A percentile compares a stretch with the other conserved stretches of the same genome.
These are phyloP conservation scores for Hanseniaspora nectarophila DNA, from an alignment of 805 yeast genomes.

Conservation along the genomic window DNA sequence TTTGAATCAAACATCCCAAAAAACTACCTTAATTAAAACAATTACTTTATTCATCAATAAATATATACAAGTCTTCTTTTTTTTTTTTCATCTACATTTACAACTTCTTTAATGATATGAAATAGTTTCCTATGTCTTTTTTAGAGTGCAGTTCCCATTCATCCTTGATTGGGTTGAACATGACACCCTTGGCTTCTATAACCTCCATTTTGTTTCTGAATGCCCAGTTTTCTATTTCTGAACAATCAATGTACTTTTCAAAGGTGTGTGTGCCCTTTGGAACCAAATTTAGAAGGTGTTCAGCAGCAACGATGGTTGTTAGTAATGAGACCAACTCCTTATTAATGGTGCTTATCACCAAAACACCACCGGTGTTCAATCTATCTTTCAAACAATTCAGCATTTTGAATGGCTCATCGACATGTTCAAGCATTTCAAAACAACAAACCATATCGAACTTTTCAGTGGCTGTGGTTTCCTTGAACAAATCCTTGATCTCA, in stretches of 20 bases:
- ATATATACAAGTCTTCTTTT: not conserved
- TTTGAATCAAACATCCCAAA: too few species aligned
- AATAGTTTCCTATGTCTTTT: slow-evolving; percentile 66
- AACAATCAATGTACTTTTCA: slow-evolving; percentile 69
- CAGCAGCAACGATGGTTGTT: slow-evolving; percentile 87
- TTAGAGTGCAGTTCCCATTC: slow-evolving; percentile 71
- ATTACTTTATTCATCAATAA: too few species aligned
- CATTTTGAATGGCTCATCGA: slow-evolving; percentile 67
- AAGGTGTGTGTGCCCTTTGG: slow-evolving; percentile 89
- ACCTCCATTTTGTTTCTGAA: slow-evolving; percentile 38
- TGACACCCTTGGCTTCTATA: slow-evolving; percentile 60
- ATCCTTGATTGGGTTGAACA: slow-evolving; percentile 56
- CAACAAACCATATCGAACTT: slow-evolving; percentile 69
- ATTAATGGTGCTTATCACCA: slow-evolving; percentile 84
- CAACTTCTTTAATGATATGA: slow-evolving; percentile 61
- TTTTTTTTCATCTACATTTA: not conserved
- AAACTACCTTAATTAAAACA: too few species aligned
- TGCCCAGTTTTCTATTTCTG: slow-evolving; percentile 56
- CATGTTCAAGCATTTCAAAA: slow-evolving; percentile 94
- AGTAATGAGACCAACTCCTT: slow-evolving; percentile 79
- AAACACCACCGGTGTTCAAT: slow-evolving; percentile 65
- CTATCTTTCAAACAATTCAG: slow-evolving; percentile 54
- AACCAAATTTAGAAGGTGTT: slow-evolving; percentile 63
- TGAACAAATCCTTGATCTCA: slow-evolving; percentile 23
- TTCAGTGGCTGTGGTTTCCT: slow-evolving; percentile 25